A percentile compares a stretch with the other conserved stretches of the same genome.
phyloP scores from a whole-genome alignment of 306 rosid genomes.

The Fragaria iinumae region DNA sequence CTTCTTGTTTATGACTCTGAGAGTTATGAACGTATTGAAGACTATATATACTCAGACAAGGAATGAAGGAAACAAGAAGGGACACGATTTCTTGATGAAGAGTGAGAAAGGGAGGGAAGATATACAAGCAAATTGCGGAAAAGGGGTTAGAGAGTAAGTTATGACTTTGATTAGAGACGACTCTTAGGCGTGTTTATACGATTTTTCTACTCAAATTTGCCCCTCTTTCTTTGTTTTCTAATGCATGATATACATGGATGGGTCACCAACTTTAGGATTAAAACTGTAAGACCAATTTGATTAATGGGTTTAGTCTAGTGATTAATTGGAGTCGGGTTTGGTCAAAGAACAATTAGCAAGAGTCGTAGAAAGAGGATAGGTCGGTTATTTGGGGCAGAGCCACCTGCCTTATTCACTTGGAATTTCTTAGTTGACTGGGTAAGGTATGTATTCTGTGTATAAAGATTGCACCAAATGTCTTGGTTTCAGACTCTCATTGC shows the following conservation, averaged over 20 bases:
- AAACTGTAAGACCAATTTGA: not conserved
- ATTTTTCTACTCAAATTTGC: not conserved
- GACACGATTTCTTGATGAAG: slow-evolving; percentile 16
- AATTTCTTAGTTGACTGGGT: slow-evolving; percentile 8
- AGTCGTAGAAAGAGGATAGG: not conserved
- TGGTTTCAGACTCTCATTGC: not conserved
- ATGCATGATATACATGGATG: not conserved
- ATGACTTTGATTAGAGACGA: slow-evolving; percentile 3
- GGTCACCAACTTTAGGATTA: not conserved
- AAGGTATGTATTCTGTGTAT: not conserved
- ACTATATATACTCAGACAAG: slow-evolving; percentile 15
- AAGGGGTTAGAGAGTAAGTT: not conserved
- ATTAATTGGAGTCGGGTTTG: slow-evolving; percentile 1
- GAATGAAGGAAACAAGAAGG: not conserved
- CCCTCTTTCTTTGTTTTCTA: not conserved
- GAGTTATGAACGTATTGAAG: slow-evolving; percentile 10
- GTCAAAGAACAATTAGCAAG: not conserved
- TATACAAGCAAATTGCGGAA: not conserved
- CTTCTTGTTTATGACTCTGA: not conserved
- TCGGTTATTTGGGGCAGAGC: slow-evolving; percentile 12
- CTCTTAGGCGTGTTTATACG: not conserved
- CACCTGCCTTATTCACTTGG: not conserved
- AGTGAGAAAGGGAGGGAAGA: slow-evolving; percentile 2
- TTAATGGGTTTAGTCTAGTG: not conserved
- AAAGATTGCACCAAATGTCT: not conserved